Percentiles rank a stretch among this genome's conserved stretches.
phyloP scores from a whole-genome alignment of 768 basidiomycete genomes.

The Suillus alpinus region DNA sequence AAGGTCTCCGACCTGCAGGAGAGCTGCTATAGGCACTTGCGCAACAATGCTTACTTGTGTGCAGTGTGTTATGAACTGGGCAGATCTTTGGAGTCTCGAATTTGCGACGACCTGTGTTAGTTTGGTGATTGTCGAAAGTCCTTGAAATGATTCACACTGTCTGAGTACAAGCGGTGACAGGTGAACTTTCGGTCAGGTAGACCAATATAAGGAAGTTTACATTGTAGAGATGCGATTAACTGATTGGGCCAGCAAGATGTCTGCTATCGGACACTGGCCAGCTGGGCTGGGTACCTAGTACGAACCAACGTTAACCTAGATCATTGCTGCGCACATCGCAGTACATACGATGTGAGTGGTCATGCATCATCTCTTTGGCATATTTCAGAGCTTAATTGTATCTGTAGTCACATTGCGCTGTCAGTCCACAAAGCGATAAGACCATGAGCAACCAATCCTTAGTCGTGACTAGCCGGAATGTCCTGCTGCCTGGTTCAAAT shows the following conservation, averaged over 20 bases:
- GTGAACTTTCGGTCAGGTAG: not conserved
- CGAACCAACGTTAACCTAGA: not conserved
- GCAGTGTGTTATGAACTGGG: not conserved
- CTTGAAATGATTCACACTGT: not conserved
- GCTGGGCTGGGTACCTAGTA: not conserved
- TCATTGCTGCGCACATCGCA: not conserved
- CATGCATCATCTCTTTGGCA: not conserved
- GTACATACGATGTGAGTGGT: not conserved
- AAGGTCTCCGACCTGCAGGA: slow-evolving; percentile 34
- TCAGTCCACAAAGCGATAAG: not conserved
- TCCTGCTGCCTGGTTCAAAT: slow-evolving; percentile 53
- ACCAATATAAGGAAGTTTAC: not conserved
- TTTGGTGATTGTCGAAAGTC: not conserved
- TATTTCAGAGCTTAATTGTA: too few relatives aligned
- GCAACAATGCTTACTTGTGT: not conserved
- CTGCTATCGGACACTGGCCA: not conserved
- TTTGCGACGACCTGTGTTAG: not conserved
- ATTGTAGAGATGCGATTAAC: not conserved
- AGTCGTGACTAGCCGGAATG: slow-evolving; percentile 51
- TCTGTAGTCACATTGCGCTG: not conserved
- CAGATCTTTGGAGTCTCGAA: not conserved
- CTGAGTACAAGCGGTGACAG: too few relatives aligned
- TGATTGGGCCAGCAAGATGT: not conserved
- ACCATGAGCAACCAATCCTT: slow-evolving; percentile 11
- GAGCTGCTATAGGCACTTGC: slow-evolving; percentile 30